Evolutionary conservation across 2,329 filamentous ascomycete species (phyloP), one percentile per base, ranked within the genome.

Genomic region (Chaetothyriales sp.): DNA sequence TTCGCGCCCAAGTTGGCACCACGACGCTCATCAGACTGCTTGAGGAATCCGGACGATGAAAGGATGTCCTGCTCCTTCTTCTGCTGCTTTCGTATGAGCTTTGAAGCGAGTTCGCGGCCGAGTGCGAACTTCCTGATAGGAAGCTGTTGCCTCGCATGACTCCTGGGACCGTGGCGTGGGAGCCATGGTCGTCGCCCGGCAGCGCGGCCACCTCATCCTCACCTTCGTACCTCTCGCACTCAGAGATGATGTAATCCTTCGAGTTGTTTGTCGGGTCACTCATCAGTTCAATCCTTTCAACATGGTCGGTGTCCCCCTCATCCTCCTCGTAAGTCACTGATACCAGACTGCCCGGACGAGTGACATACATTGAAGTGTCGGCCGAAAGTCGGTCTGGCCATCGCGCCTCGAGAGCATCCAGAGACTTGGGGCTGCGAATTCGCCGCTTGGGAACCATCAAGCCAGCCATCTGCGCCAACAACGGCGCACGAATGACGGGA

Each of bases 1-100:
- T 68, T 57, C 73, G 79, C 43, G 66, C 68, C 64, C 73, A 76
- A 6, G 68, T 64, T 1, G 73, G 44, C 72, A 64, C 18, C 57
- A 56, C 39, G 63, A 64, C 65, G 47, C 70, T 59, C 25, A 71
- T 56, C 20, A 68, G 65, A 52, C 70, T 75, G 18, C 70, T 65
- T 46, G 67, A 67, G 10, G 73, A 75, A 32, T 68, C 50, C 12
- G 58, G 57, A 20, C 58, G 53, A 43, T 51, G 48, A 32, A 61
- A 59, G 51, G 65, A 67, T 42, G 62, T 61, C 48, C 63, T 57
- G 53, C 66, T 70, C 54, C 65, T 66, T 44, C 63, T 62, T 51
- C 57, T 57, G 49, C 47, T 54, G 50, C 57, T 51, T 49, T 55
- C 55, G 45, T 53, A 51, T 48, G 55, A 57, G 12, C 44, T 50